Percentiles rank a stretch among this genome's conserved stretches.
phyloP scores from a whole-genome alignment of 192 early-diverging fungal species.

The Coemansia sp. region DNA sequence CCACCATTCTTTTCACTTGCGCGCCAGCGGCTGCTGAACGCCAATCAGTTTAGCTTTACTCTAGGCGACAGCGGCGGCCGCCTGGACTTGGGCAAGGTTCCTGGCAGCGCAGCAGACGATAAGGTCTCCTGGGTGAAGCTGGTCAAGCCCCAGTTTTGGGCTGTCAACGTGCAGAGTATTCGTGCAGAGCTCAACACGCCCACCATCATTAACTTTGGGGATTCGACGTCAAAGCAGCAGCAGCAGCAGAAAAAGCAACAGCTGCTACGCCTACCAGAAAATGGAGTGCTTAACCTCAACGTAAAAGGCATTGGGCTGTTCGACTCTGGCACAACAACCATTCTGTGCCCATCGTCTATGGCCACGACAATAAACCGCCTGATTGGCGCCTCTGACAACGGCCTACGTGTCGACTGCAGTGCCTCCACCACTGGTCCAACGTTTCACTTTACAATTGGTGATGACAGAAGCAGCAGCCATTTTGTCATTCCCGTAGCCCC shows the following conservation, averaged over 20 bases:
- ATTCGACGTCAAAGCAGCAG: not conserved
- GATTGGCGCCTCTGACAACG: slow-evolving; percentile 38
- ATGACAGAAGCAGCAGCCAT: not conserved
- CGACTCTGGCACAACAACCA: slow-evolving; percentile 45
- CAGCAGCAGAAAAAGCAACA: not conserved
- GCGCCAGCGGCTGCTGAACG: slow-evolving; percentile 15
- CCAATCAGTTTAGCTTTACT: slow-evolving; percentile 48
- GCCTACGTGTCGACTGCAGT: slow-evolving; percentile 31
- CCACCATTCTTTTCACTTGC: slow-evolving; percentile 41
- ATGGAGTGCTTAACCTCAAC: slow-evolving; percentile 1
- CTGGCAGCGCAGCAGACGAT: not conserved
- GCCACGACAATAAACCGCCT: slow-evolving; percentile 44
- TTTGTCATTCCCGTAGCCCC: slow-evolving; percentile 18
- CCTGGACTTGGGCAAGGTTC: slow-evolving; percentile 27
- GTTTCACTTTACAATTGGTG: slow-evolving; percentile 20
- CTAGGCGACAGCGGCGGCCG: slow-evolving; percentile 31
- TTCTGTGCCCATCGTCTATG: slow-evolving; percentile 26
- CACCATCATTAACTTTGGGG: not conserved
- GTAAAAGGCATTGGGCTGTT: slow-evolving; percentile 21
- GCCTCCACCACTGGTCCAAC: slow-evolving; percentile 34
- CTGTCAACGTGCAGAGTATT: slow-evolving; percentile 23
- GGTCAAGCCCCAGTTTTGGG: slow-evolving; percentile 41
- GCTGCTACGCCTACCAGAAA: not conserved
- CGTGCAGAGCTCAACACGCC: slow-evolving; percentile 1
- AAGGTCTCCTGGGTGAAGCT: slow-evolving; percentile 28